These are phyloP conservation scores for Mycena latifolia DNA, from an alignment of 768 basidiomycete species.

Conservation along the genomic window DNA sequence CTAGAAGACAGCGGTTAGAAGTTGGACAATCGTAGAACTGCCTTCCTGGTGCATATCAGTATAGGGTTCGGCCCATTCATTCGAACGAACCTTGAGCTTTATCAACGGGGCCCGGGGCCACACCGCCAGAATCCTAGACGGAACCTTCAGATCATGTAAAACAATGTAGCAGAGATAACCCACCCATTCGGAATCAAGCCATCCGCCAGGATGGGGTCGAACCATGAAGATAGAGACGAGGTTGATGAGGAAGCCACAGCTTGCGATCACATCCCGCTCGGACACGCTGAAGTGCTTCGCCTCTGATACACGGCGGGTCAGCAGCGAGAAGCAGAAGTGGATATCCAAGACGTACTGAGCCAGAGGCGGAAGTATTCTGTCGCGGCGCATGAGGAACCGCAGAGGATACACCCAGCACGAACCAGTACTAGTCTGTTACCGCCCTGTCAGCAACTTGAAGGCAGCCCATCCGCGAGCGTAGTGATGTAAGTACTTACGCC, in stretches of 20 bases:
- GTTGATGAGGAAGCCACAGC: slow-evolving; percentile 39
- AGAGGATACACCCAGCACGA: slow-evolving; percentile 42
- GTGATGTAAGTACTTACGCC: too few relatives aligned
- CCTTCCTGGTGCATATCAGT: slow-evolving; percentile 27
- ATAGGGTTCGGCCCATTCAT: not conserved
- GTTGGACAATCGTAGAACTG: too few relatives aligned
- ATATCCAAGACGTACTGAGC: slow-evolving; percentile 37
- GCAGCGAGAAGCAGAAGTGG: too few relatives aligned
- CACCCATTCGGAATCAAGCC: slow-evolving; percentile 32
- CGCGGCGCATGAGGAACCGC: slow-evolving; percentile 38
- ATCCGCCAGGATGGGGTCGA: slow-evolving; percentile 16
- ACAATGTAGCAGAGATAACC: slow-evolving; percentile 2
- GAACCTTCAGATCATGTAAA: slow-evolving; percentile 8
- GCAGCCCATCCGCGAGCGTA: too few relatives aligned
- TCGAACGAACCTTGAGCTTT: slow-evolving; percentile 33
- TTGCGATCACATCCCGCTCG: slow-evolving; percentile 40
- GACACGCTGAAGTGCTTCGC: slow-evolving; percentile 38
- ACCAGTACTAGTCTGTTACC: slow-evolving; percentile 42
- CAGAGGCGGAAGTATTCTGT: slow-evolving; percentile 41
- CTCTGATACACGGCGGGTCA: slow-evolving; percentile 25
- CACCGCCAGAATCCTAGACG: slow-evolving; percentile 38
- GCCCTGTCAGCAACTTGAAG: not conserved
- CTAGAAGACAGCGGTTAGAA: slow-evolving; percentile 51
- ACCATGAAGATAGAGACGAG: slow-evolving; percentile 40
- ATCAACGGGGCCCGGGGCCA: slow-evolving; percentile 40